Base-by-base conservation (phyloP, 2,329 filamentous ascomycete genomes). In the Aspergillus brunneoviolaceus region DNA sequence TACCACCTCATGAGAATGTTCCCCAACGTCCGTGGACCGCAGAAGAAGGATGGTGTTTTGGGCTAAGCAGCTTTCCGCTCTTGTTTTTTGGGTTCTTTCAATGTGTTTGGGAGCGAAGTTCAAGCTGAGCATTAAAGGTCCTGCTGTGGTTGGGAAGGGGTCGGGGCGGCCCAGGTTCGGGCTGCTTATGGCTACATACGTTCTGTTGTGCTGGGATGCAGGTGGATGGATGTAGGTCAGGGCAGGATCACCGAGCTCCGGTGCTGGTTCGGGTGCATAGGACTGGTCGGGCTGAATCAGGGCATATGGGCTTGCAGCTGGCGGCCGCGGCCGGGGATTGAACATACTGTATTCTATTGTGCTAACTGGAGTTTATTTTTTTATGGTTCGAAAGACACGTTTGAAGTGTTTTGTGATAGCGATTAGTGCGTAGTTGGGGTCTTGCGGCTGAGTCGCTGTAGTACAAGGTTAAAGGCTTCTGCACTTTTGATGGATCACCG, bases 1-100 rank as follows among this genome's bases (percentile, higher is more conserved):
- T 93, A 93, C 82, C 93, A 97, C 75, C 81, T 98, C 49, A 85
- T 85, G 66, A 86, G 95, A 70, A 85, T 90, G 80, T 90, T 89
- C 69, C 86, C 87, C 14, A 86, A 88, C 74, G 81, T 96, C 81
- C 85, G 88, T 79, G 84, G 89, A 71, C 84, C 87, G 66, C 80
- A 87, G 84, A 85, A 93, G 78, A 84, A 82, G 76, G 85, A 88
- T 69, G 72, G 74, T 59, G 67, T 70, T 54, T 66, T 77, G 63
- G 73, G 73, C 59, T 77, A 72, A 64, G 65, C 71, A 64, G 65
- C 9, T 48, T 14, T 9, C 5, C 31, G 19, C 27, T 16, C 33
- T 45, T 57, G 10, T 11, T 48, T 48, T 48, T 29, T 7, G 27
- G 27, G 27, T 29, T 29, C 27, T 29, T 29, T 29, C 2, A 9